These are phyloP conservation scores for Echeveria elegans DNA, from an alignment of 164 flowering plant genomes.

Conservation along the genomic window DNA sequence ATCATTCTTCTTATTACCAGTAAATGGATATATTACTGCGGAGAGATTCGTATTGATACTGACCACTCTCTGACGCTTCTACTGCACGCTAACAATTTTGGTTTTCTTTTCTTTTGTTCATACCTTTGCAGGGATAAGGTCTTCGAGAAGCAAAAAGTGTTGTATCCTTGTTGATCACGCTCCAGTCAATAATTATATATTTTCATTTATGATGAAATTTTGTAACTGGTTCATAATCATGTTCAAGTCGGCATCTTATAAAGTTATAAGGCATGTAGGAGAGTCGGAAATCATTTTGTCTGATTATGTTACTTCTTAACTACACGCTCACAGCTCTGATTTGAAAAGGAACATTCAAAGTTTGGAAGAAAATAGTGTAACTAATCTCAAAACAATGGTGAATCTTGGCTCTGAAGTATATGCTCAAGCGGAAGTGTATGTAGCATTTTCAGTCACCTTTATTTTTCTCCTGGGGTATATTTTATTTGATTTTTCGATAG, in stretches of 20 bases:
- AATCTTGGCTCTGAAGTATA: constrained; percentile 96
- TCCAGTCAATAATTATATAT: background rate
- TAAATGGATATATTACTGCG: background rate
- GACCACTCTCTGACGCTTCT: background rate
- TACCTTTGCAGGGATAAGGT: constrained; percentile 77
- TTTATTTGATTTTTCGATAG: too few species aligned
- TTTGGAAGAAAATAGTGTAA: constrained; percentile 74
- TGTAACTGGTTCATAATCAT: background rate
- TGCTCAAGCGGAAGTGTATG: constrained; percentile 89
- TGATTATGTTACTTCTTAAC: constrained; percentile 25
- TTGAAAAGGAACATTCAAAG: constrained; percentile 67
- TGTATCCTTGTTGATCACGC: constrained; percentile 56
- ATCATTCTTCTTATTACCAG: background rate
- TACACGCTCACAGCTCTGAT: constrained; percentile 51
- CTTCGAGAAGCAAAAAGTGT: constrained; percentile 73
- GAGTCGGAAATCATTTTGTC: background rate
- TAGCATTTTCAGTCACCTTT: background rate
- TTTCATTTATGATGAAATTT: background rate
- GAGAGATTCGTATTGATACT: background rate
- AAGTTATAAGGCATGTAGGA: background rate
- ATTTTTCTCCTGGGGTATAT: too few species aligned
- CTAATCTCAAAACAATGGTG: constrained; percentile 69
- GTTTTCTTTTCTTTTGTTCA: constrained; percentile 9
- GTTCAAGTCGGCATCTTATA: too few species aligned
- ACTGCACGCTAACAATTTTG: constrained; percentile 2